Evolutionary conservation across 2,329 filamentous ascomycete species (phyloP).

Genomic region (Scleromitrula shiraiana): DNA sequence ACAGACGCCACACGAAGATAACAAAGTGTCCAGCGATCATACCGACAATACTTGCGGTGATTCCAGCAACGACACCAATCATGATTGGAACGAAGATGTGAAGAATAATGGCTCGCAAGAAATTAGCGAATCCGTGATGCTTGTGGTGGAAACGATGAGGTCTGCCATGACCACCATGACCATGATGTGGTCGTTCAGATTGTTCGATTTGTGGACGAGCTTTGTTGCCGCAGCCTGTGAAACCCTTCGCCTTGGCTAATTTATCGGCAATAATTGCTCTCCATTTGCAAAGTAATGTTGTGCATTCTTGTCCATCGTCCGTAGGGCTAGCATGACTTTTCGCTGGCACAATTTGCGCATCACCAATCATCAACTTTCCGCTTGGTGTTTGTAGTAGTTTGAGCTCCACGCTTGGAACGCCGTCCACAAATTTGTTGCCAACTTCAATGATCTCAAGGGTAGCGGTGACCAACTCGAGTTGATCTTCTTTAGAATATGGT

Average conservation of each 20-base stretch:
- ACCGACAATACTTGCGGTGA: slow-evolving; percentile 58
- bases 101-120: slow-evolving; percentile 48
- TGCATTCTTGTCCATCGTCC: slow-evolving; percentile 31
- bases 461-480: slow-evolving; percentile 44
- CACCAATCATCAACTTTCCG: slow-evolving; percentile 47
- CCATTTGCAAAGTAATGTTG: slow-evolving; percentile 47
- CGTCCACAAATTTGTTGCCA: slow-evolving; percentile 45
- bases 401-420: slow-evolving; percentile 48
- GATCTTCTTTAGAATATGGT: slow-evolving; percentile 42
- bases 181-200: slow-evolving; percentile 13
- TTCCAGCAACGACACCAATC: slow-evolving; percentile 60
- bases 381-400: slow-evolving; percentile 52
- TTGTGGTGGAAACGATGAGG: slow-evolving; percentile 30
- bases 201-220: slow-evolving; percentile 15
- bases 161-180: slow-evolving; percentile 15
- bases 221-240: slow-evolving; percentile 26
- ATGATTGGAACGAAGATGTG: slow-evolving; percentile 61
- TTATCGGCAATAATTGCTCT: slow-evolving; percentile 42
- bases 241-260: slow-evolving; percentile 35
- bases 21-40: slow-evolving; percentile 58
- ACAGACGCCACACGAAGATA: slow-evolving; percentile 48
- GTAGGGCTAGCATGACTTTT: slow-evolving; percentile 24
- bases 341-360: slow-evolving; percentile 30
- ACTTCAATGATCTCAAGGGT: slow-evolving; percentile 54
- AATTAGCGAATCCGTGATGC: slow-evolving; percentile 36